phyloP scores from a whole-genome alignment of 306 rosid species.

The Begonia loranthoides region DNA sequence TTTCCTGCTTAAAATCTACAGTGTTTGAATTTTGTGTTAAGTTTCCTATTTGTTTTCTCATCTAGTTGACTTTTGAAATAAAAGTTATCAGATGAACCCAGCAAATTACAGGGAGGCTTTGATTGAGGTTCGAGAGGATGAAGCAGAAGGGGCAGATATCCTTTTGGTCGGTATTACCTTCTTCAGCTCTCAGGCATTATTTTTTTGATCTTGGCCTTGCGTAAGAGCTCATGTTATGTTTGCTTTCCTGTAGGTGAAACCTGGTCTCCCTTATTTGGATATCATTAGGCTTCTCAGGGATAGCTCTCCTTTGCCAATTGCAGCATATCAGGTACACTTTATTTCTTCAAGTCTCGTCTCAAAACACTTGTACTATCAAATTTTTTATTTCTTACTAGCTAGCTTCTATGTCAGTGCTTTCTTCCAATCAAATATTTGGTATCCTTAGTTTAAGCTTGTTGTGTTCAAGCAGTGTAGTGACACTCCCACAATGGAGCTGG shows the following conservation, averaged over 20 bases:
- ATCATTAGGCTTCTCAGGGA: conserved; percentile 77
- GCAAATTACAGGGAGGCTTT: conserved; percentile 92
- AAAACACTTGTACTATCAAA: too few relatives aligned
- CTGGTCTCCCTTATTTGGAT: conserved; percentile 90
- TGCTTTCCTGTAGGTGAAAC: conserved; percentile 62
- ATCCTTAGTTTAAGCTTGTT: too few relatives aligned
- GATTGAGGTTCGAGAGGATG: conserved; percentile 72
- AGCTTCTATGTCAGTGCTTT: too few relatives aligned
- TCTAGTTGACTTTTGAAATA: conserved; percentile 20
- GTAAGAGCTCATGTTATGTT: conserved; percentile 1
- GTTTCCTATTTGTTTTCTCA: conserved; percentile 15
- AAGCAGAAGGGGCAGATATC: conserved; percentile 93
- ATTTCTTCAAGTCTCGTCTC: too few relatives aligned
- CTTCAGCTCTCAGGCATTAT: neutral
- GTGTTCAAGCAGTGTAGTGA: too few relatives aligned
- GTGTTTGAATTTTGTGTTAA: conserved; percentile 1
- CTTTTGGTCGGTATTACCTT: conserved; percentile 62
- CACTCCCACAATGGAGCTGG: too few relatives aligned
- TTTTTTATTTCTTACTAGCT: too few relatives aligned
- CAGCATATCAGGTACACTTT: conserved; percentile 81
- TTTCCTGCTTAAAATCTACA: neutral
- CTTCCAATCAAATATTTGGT: too few relatives aligned
- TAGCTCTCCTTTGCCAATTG: conserved; percentile 74
- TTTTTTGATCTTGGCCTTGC: conserved; percentile 4
- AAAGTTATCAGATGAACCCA: conserved; percentile 93